These are phyloP conservation scores for Kodamaea anthophila DNA, from an alignment of 1,139 yeast genomes.

Conservation along the genomic window DNA sequence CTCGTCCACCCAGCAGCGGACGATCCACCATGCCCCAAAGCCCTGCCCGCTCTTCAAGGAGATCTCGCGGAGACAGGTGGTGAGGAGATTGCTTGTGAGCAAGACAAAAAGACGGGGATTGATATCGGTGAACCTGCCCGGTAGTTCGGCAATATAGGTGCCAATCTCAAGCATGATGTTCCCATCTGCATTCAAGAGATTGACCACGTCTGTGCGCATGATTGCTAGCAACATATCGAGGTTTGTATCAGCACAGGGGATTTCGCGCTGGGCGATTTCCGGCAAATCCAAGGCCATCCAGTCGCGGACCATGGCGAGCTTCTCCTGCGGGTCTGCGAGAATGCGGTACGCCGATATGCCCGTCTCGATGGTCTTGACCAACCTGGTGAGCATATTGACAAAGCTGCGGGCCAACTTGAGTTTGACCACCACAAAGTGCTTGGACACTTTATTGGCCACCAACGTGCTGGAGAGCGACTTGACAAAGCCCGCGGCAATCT, in stretches of 20 bases:
- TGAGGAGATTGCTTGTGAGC: slow-evolving; percentile 48
- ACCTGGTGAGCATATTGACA: slow-evolving; percentile 48
- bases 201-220: slow-evolving; percentile 38
- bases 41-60: slow-evolving; percentile 54
- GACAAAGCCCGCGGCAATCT: slow-evolving; percentile 37
- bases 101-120: slow-evolving; percentile 55
- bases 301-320: slow-evolving; percentile 50
- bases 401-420: slow-evolving; percentile 53
- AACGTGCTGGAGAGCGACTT: slow-evolving; percentile 33
- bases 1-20: slow-evolving; percentile 74
- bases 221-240: slow-evolving; percentile 30
- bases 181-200: slow-evolving; percentile 21
- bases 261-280: slow-evolving; percentile 47
- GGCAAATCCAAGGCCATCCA: slow-evolving; percentile 53
- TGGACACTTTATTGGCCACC: slow-evolving; percentile 40
- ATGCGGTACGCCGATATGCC: slow-evolving; percentile 51
- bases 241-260: slow-evolving; percentile 42
- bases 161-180: slow-evolving; percentile 15
- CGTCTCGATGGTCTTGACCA: slow-evolving; percentile 55
- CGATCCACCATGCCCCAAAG: slow-evolving; percentile 75
- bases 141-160: slow-evolving; percentile 33
- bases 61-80: slow-evolving; percentile 62
- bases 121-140: slow-evolving; percentile 39
- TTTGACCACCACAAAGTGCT: slow-evolving; percentile 45
- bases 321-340: slow-evolving; percentile 40